A percentile compares a stretch with the other conserved stretches of the same genome.
phyloP scores from a whole-genome alignment of 164 flowering plant genomes.

The Annona squamosa region DNA sequence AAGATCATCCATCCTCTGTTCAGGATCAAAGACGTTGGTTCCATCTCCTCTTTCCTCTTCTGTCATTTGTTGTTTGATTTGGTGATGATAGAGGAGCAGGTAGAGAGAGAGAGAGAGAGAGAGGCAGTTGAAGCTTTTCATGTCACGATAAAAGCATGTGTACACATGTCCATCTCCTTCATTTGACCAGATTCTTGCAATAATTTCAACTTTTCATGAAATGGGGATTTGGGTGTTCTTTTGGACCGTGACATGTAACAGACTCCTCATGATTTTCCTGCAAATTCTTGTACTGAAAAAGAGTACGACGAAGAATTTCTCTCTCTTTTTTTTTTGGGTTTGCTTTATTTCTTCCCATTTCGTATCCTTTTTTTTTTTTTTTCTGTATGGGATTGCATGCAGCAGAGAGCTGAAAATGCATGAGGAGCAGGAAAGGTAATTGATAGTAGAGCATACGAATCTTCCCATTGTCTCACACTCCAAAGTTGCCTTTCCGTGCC shows the following conservation, averaged over 20 bases:
- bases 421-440: conserved; percentile 18
- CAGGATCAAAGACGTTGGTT: conserved; percentile 61
- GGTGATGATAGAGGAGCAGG: background rate
- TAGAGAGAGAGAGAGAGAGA: background rate
- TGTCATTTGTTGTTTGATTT: background rate
- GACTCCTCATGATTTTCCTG: conserved; percentile 20
- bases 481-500: conserved; percentile 10
- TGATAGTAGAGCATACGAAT: conserved; percentile 3
- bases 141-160: conserved; percentile 45
- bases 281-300: conserved; percentile 28
- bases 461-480: conserved; percentile 10
- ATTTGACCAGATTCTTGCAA: conserved; percentile 45
- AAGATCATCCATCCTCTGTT: conserved; percentile 34
- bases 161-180: conserved; percentile 33
- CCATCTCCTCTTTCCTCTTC: background rate
- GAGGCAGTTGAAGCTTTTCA: conserved; percentile 19
- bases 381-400: conserved; percentile 14
- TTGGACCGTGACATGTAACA: conserved; percentile 29
- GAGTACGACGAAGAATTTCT: conserved; percentile 21
- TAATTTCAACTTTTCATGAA: background rate
- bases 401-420: conserved; percentile 29
- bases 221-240: background rate
- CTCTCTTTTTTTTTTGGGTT: background rate
- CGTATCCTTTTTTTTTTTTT: conserved; percentile 4
- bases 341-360: conserved; percentile 3